Base-by-base conservation (phyloP, 1,284 basidiomycete genomes). In the Cryptococcus sp. region DNA sequence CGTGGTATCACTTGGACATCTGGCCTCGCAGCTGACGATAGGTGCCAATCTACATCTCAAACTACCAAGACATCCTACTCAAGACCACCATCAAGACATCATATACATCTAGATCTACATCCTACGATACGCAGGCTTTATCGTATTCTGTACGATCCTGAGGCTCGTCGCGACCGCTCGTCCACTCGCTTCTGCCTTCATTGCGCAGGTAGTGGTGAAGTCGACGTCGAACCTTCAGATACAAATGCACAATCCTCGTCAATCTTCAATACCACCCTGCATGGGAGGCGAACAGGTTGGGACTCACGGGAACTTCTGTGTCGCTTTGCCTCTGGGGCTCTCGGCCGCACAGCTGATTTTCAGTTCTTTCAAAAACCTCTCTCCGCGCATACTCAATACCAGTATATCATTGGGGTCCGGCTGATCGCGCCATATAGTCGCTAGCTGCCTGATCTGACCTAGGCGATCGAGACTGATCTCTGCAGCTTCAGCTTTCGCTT, bases 141-240 rank as follows among this genome's bases (percentile, higher is more conserved):
- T 15, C 25, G 47, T 42, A 3, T 23, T 35, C 27, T 42, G 52
- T 15, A 60, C 50, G 40, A 39, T 13, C 3, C 35, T 47, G 30
- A 57, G 49, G 17, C 55, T 49, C 6, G 55, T 60, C 54, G 22
- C 54, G 2, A 49, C 23, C 13, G 40, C 30, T 17, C 25, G 23
- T 7, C 60, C 64, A 15, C 20, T 49, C 5, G 61, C 27, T 46
- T 57, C 50, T 2, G 69, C 70, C 53, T 66, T 68, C 52, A 75
- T 55, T 3, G 51, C 62, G 40, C 71, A 71, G 7, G 64, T 55
- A 17, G 64, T 66, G 1, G 35, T 50, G 41, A 72, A 70, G 50
- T 75, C 73, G 51, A 75, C 55, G 19, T 73, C 69, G 46, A 73
- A 75, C 1, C 71, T 75, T 54, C 10, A 15, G 19, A 38, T 52